Base-by-base conservation (phyloP, 176 grass and related monocot species). In the Chrysopogon serrulatus region DNA sequence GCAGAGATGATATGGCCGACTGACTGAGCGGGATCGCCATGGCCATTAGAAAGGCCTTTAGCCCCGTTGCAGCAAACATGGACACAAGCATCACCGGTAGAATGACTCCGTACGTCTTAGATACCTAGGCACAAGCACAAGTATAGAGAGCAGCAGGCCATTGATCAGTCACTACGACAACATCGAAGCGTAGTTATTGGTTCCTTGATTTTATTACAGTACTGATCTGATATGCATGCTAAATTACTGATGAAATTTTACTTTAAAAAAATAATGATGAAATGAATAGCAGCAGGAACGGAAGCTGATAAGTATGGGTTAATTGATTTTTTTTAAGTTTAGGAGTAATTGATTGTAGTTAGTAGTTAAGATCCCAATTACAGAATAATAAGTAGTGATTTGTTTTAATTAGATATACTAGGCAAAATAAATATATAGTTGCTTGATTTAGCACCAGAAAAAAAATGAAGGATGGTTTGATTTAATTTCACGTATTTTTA, bases 1-100 rank as follows among this genome's bases (percentile, higher is more conserved):
- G 27, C 49, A 44, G 76, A 13, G 87, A 76, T 34, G 95, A 94
- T 35, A 94, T 42, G 69, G 81, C 90, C 0, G 90, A 94, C 71
- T 97, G 95, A 27, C 64, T 90, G 48, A 97, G 92, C 44, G 92
- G 95, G 53, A 97, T 64, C 40, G 88, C 92, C 68, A 97, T 88
- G 51, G 92, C 95, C 92, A 97, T 83, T 33, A 97, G 84, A 76
- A 97, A 91, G 31, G 92, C 90, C 44, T 92, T 92, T 34, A 86
- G 92, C 61, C 90, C 92, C 36, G 90, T 91, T 12, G 92, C 33
- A 36, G 83, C 67, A 81, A 94, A 48, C 88, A 92, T 90, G 33
- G 92, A 91, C 27, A 21, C 83, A 73, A 97, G 73, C 37, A 97
- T 83, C 61, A 87, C 71, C 8, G 95, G 92, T 68, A 94, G 79